Percentiles rank a stretch among this genome's conserved stretches.
Conservation (phyloP, 176 grass and related monocot species). For the Musa itinerans region DNA sequence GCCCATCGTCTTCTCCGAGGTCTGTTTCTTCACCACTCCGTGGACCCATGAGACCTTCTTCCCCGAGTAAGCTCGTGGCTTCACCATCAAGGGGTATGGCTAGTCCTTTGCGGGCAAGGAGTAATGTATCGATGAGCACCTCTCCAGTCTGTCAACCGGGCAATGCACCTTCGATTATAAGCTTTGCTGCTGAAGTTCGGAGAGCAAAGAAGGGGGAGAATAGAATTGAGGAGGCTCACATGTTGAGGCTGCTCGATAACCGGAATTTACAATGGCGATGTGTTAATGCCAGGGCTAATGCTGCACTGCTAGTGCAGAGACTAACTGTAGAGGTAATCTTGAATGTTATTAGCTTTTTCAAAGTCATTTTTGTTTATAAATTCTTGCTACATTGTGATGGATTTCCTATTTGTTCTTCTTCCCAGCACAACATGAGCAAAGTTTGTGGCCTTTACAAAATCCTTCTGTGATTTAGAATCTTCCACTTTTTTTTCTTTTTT, state of each 20-base stretch:
- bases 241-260: conserved; percentile 39
- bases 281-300: conserved; percentile 33
- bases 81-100: conserved; percentile 31
- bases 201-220: conserved; percentile 51
- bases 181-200: conserved; percentile 42
- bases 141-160: conserved; percentile 11
- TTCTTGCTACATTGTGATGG: conserved; percentile 7
- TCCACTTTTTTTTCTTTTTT: no score
- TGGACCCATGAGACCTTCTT: conserved; percentile 28
- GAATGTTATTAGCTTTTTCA: background rate
- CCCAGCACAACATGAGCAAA: background rate
- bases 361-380: conserved; percentile 6
- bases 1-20: conserved; percentile 13
- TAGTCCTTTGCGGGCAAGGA: conserved; percentile 30
- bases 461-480: no score
- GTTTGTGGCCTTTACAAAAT: no score
- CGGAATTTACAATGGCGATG: conserved; percentile 36
- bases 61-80: conserved; percentile 30
- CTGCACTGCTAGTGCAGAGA: conserved; percentile 23
- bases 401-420: background rate
- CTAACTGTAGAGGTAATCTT: conserved; percentile 31
- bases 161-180: conserved; percentile 52
- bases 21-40: conserved; percentile 14
- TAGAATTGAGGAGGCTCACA: conserved; percentile 41
- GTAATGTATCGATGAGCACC: conserved; percentile 4